Conservation (phyloP, 768 basidiomycete genomes). For the Lactarius sp. region DNA sequence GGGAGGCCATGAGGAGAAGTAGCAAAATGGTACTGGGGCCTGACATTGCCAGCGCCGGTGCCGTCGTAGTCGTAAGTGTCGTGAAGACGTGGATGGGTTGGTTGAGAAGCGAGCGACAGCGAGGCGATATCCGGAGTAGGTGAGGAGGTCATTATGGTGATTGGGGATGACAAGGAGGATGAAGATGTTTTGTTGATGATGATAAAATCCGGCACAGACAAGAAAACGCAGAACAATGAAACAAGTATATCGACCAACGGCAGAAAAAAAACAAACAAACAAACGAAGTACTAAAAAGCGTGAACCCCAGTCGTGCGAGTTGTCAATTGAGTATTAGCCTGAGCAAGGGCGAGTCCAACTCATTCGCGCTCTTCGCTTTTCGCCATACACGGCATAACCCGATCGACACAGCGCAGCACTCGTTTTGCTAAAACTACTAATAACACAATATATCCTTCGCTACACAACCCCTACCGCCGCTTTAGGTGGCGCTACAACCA, state of each 20-base stretch:
- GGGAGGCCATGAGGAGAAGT: constrained; percentile 54
- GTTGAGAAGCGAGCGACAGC: constrained; percentile 60
- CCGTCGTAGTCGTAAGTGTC: constrained; percentile 83
- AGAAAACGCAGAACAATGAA: neutral
- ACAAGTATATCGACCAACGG: neutral
- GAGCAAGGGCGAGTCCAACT: neutral
- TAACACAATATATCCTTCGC: neutral
- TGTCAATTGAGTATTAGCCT: neutral
- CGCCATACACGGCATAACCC: constrained; percentile 11
- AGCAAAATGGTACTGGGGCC: constrained; percentile 66
- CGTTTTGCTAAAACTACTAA: no score
- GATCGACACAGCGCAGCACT: constrained; percentile 4
- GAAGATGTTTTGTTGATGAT: neutral
- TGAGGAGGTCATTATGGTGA: constrained; percentile 72
- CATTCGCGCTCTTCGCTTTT: neutral
- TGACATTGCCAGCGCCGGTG: constrained; percentile 42
- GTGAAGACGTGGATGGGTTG: constrained; percentile 74
- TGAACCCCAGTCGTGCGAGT: neutral
- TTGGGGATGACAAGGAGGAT: neutral
- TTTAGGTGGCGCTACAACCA: constrained; percentile 42
- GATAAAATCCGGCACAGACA: constrained; percentile 9
- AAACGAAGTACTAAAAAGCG: neutral
- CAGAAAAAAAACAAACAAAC: neutral
- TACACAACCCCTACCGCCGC: constrained; percentile 36
- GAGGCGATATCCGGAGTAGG: constrained; percentile 69